A percentile compares a stretch with the other conserved stretches of the same genome.
phyloP scores from a whole-genome alignment of 83 land plant species.

The Thuja plicata region DNA sequence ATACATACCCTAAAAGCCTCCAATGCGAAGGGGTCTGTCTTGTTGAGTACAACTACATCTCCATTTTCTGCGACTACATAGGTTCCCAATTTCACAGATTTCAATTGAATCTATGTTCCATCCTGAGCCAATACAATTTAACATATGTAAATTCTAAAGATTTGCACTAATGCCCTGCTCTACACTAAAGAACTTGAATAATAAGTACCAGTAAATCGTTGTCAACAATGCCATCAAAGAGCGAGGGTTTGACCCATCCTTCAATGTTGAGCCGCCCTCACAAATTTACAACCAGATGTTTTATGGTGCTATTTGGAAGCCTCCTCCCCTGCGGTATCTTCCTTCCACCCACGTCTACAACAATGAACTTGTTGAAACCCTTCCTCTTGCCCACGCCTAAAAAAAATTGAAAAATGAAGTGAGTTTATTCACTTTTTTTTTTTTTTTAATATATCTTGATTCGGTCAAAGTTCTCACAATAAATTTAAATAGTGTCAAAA shows the following conservation, averaged over 20 bases:
- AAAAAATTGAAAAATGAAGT: no score
- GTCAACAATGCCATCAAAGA: conserved; percentile 61
- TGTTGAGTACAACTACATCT: conserved; percentile 49
- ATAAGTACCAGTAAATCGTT: conserved; percentile 46
- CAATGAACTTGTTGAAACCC: no score
- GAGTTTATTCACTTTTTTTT: no score
- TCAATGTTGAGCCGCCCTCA: conserved; percentile 73
- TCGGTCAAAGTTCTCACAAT: no score
- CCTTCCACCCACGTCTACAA: neutral
- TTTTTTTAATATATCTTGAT: no score
- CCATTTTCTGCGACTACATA: conserved; percentile 63
- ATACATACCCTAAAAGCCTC: conserved; percentile 63
- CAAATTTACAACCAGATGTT: conserved; percentile 37
- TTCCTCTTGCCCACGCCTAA: no score
- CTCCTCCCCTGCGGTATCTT: neutral
- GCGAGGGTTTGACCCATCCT: conserved; percentile 60
- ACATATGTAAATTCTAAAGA: neutral
- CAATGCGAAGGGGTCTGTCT: conserved; percentile 54
- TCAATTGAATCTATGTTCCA: conserved; percentile 59
- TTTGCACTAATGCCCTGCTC: neutral
- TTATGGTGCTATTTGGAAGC: neutral
- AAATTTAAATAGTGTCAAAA: no score
- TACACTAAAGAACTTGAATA: neutral
- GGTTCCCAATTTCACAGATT: conserved; percentile 44
- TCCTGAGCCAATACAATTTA: conserved; percentile 41